Percentiles rank a stretch among this genome's conserved stretches.
Conservation (phyloP, 352 stramenopile species). For the Nothophytophthora sp. region DNA sequence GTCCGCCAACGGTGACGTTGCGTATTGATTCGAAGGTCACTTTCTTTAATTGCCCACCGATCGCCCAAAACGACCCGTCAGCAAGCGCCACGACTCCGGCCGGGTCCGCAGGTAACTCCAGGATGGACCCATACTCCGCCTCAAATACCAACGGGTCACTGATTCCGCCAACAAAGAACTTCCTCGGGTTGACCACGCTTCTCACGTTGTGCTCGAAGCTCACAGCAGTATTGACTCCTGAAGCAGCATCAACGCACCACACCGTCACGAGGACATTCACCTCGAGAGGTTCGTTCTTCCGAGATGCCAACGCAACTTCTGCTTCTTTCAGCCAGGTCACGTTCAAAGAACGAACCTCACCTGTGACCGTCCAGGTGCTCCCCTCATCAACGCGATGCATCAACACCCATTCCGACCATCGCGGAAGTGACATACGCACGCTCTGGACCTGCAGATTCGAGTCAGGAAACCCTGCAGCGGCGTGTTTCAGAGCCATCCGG, state of each 20-base stretch:
- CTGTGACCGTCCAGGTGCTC: not conserved
- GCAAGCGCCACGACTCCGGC: conserved; percentile 2
- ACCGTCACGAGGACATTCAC: conserved; percentile 9
- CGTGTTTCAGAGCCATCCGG: not conserved
- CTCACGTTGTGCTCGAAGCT: not conserved
- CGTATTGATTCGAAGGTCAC: conserved; percentile 3
- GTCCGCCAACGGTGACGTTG: conserved; percentile 9
- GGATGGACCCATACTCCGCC: conserved; percentile 10
- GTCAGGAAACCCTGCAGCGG: not conserved
- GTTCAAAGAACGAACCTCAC: not conserved
- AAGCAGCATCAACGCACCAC: conserved; percentile 5
- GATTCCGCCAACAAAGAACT: conserved; percentile 1
- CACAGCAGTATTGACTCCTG: conserved; percentile 3
- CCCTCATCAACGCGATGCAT: conserved; percentile 5
- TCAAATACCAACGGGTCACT: conserved; percentile 9
- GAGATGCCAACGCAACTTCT: conserved; percentile 6
- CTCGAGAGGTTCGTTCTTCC: not conserved
- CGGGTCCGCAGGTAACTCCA: conserved; percentile 13
- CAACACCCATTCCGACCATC: conserved; percentile 14
- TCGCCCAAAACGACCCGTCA: not conserved
- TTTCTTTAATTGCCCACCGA: conserved; percentile 8
- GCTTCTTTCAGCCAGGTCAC: not conserved
- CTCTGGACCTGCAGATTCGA: not conserved
- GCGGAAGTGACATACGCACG: conserved; percentile 1
- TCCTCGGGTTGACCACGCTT: conserved; percentile 7